Base-by-base conservation (phyloP, 2,329 filamentous ascomycete genomes). In the Epichloe festucae region DNA sequence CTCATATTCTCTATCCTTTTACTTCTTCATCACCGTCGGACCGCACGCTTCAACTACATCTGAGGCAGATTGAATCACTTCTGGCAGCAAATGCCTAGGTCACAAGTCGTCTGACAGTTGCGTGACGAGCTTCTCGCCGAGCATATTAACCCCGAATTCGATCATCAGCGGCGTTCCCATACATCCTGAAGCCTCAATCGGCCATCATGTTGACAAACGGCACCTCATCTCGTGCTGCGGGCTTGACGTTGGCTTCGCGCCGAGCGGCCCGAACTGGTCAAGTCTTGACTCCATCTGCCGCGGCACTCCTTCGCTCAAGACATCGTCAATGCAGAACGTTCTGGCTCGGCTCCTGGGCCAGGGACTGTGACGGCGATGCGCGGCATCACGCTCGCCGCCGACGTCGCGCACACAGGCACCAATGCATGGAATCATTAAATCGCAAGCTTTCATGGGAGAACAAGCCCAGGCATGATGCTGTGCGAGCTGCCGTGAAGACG, bases 301-400 rank as follows among this genome's bases (percentile, higher is more conserved):
- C 51, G 4, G 53, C 44, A 15, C 43, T 50, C 5, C 27, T 50
- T 44, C 36, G 49, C 50, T 47, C 52, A 12, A 46, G 46, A 44
- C 40, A 55, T 10, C 50, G 55, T 15, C 62, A 63, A 50, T 53
- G 43, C 57, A 73, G 78, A 38, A 60, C 59, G 38, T 76, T 78
- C 54, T 73, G 75, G 53, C 71, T 79, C 53, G 71, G 68, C 49
- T 57, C 69, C 17, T 78, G 75, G 71, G 67, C 70, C 7, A 68
- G 66, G 34, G 68, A 68, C 44, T 56, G 69, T 31, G 69, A 75
- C 55, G 61, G 65, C 14, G 66, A 72, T 17, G 63, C 65, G 19
- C 66, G 69, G 40, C 68, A 65, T 43, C 71, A 77, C 49, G 54
- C 70, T 34, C 70, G 70, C 48, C 72, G 70, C 43, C 74, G 71